Evolutionary conservation across 2,329 filamentous ascomycete species (phyloP), one percentile per base, ranked within the genome.

Genomic region (Apiospora malaysiana): DNA sequence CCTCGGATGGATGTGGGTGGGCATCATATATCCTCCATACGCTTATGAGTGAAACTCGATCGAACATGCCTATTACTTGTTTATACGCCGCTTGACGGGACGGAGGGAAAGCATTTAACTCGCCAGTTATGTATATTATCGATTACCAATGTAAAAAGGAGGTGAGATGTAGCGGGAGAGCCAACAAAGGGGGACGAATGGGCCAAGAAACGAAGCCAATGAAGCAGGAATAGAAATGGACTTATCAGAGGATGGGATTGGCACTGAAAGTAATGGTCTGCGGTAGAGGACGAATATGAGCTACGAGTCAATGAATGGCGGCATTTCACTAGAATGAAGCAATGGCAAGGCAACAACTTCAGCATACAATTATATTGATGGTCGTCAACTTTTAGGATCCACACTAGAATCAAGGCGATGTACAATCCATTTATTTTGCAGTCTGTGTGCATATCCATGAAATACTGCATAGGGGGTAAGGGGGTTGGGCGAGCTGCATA

Each of bases 381-480:
- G 56, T 14, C 32, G n/a, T 63, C 56, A 37, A 63, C 56, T 14
- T 63, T 59, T 40, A 21, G 8, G 32, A 63, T 63, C 56, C 56
- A 63, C 40, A 14, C 32, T 63, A 40, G 32, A 40, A 40, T 40
- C 56, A 63, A n/a, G 27, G 32, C 56, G 27, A 63, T 63, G 56
- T 63, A 63, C 56, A 63, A 63, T 63, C 56, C 56, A n/a, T 40
- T 37, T 59, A 27, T n/a, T 59, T 63, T 63, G 56, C 56, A 63
- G 56, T 63, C 56, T 63, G 56, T 18, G 56, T 63, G 56, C 56
- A 63, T 63, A 63, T 63, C 56, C 56, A 63, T 63, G 32, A 40
- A 63, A 40, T 21, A 63, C 8, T 40, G 56, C 32, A 32, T 63
- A 40, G 10, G 18, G 27, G 51, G 16, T 18, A 16, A 14, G 42